Evolutionary conservation across 805 yeast species (phyloP), one percentile per base, ranked within the genome.

Genomic region (Starmera amethionina): DNA sequence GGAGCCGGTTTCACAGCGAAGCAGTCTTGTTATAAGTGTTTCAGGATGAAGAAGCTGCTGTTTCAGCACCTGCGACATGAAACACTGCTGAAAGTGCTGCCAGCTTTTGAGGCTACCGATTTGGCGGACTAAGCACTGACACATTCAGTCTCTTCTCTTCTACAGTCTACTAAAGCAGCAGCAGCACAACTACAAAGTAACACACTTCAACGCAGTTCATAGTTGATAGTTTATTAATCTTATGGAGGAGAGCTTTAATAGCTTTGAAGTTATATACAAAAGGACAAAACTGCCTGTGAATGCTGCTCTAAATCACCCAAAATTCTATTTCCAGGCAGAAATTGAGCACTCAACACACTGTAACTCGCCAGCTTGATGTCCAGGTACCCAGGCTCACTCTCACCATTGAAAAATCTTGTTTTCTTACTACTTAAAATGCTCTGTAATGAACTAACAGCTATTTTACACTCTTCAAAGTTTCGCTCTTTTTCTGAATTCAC

Each of bases 311-410:
- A 9, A 11, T 13, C 32, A 33, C n/a, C 32, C 30, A 10, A 47
- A 36, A 3, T 36, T 13, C 2, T 43, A 44, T 1, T 34, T 38
- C 2, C 42, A 37, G n/a, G 54, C 44, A 30, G 27, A 22, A 51
- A 48, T 38, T 49, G 48, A 6, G 42, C 34, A 3, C 53, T 48
- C 18, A 63, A 48, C 1, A 52, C 44, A n/a, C 51, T 37, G 39
- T 56, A 63, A 40, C 65, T 58, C 2, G 62, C 56, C 5, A 63
- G 40, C 31, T 60, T 62, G 27, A 60, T 42, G 36, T 61, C 62
- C 30, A 62, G 40, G 18, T 55, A 46, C 1, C 56, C 48, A 5
- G 58, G 60, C 13, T 40, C 38, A 1, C 42, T 43, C n/a, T 39
- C 36, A 11, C 38, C 34, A n/a, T 36, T 35, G 37, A 47, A 51